Percentiles rank a stretch among this genome's conserved stretches.
These are phyloP conservation scores for Heliocybe sulcata DNA, from an alignment of 1,284 basidiomycete genomes.

Conservation along the genomic window DNA sequence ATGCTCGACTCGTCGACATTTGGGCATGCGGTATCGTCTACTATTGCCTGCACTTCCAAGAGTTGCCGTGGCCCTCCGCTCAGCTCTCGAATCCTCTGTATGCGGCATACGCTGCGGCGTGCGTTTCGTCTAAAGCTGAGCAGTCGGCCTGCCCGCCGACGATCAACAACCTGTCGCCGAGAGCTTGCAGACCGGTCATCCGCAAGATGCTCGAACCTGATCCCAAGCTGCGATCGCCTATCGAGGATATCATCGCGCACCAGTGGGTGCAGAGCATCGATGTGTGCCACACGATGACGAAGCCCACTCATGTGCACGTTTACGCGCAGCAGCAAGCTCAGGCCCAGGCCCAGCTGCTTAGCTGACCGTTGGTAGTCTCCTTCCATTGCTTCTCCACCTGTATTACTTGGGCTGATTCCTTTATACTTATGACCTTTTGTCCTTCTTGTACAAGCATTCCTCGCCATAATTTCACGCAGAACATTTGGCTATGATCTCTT, in stretches of 20 bases:
- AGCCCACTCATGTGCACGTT: slow-evolving; percentile 64
- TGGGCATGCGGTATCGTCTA: slow-evolving; percentile 98
- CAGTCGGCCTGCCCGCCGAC: slow-evolving; percentile 56
- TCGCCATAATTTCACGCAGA: not conserved
- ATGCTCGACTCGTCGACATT: slow-evolving; percentile 94
- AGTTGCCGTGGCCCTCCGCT: slow-evolving; percentile 95
- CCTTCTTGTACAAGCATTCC: not conserved
- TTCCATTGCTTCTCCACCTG: not conserved
- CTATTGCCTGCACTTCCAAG: slow-evolving; percentile 97
- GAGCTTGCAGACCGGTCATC: slow-evolving; percentile 80
- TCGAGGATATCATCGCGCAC: slow-evolving; percentile 83
- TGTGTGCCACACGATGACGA: slow-evolving; percentile 56
- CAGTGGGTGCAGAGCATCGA: slow-evolving; percentile 80
- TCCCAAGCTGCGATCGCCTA: slow-evolving; percentile 70
- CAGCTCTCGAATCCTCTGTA: slow-evolving; percentile 83
- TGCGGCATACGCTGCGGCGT: slow-evolving; percentile 75
- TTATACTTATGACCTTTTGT: not conserved
- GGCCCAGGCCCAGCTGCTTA: slow-evolving; percentile 13
- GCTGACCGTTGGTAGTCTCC: not conserved
- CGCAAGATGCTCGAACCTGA: slow-evolving; percentile 97
- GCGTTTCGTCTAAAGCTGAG: slow-evolving; percentile 26
- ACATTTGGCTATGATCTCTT: not conserved
- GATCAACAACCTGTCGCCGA: slow-evolving; percentile 85
- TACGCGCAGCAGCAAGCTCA: slow-evolving; percentile 46
- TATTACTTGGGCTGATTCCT: not conserved